phyloP scores from a whole-genome alignment of 2,329 filamentous ascomycete genomes.

The Ophiosphaerella narmari region DNA sequence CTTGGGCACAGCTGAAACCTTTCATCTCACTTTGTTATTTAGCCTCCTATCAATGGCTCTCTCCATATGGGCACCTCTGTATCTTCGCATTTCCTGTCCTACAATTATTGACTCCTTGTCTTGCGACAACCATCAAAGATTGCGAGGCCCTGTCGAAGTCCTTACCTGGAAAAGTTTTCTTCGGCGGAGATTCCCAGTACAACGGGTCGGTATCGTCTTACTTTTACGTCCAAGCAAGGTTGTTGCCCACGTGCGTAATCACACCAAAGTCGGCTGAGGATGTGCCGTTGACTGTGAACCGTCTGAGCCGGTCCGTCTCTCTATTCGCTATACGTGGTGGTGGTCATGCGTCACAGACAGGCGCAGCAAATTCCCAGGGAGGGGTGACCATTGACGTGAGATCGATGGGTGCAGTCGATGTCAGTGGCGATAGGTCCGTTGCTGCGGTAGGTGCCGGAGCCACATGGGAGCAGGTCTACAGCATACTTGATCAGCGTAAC shows the following conservation, averaged over 20 bases:
- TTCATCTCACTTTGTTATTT: too few relatives aligned
- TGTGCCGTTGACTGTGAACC: not conserved
- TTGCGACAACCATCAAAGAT: not conserved
- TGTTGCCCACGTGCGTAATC: not conserved
- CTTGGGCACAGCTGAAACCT: too few relatives aligned
- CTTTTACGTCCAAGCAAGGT: not conserved
- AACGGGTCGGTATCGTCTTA: conserved; percentile 1
- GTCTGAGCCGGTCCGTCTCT: not conserved
- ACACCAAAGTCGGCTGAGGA: not conserved
- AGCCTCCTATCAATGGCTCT: too few relatives aligned
- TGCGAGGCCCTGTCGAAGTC: not conserved
- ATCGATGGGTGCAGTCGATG: not conserved
- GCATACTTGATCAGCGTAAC: not conserved
- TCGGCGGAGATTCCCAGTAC: not conserved
- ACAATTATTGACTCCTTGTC: too few relatives aligned
- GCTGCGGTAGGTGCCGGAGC: not conserved
- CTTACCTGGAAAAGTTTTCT: not conserved
- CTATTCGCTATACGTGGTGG: conserved; percentile 1
- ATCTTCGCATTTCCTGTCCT: too few relatives aligned
- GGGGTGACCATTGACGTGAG: conserved; percentile 12
- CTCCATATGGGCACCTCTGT: too few relatives aligned
- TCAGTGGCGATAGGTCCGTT: not conserved
- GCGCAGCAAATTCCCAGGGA: conserved; percentile 10
- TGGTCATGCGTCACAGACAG: conserved; percentile 3
- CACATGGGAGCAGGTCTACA: not conserved